These are phyloP conservation scores for Rhododendron griersonianum DNA, from an alignment of 148 eudicot species.

Conservation along the genomic window DNA sequence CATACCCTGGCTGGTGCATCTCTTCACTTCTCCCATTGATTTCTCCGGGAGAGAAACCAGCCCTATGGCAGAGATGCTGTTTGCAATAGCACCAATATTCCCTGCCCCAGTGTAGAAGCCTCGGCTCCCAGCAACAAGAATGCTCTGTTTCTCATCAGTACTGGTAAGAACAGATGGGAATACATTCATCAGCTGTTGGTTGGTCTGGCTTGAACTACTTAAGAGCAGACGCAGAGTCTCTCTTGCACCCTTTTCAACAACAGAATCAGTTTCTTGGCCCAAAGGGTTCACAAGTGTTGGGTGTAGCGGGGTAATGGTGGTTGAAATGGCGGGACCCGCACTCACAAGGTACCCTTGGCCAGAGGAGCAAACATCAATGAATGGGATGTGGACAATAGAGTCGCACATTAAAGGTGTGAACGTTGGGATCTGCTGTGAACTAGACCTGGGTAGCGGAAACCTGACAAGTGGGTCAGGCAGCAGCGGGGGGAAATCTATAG, in stretches of 20 bases:
- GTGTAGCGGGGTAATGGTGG: conserved; percentile 51
- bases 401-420: conserved; percentile 86
- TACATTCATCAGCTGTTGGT: conserved; percentile 38
- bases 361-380: conserved; percentile 80
- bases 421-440: conserved; percentile 58
- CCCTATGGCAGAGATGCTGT: conserved; percentile 44
- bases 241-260: conserved; percentile 68
- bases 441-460: conserved; percentile 45
- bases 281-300: conserved; percentile 50
- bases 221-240: conserved; percentile 80
- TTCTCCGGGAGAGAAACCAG: conserved; percentile 44
- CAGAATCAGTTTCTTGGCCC: conserved; percentile 51
- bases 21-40: conserved; percentile 9
- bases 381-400: conserved; percentile 82
- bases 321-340: conserved; percentile 63
- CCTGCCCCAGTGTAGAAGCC: conserved; percentile 68
- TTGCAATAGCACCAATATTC: conserved; percentile 47
- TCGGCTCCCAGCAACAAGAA: conserved; percentile 56
- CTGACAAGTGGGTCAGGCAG: conserved; percentile 50
- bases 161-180: conserved; percentile 47
- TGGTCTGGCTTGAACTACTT: conserved; percentile 53
- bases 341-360: conserved; percentile 89
- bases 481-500: conserved; percentile 55
- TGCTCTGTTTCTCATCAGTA: conserved; percentile 31
- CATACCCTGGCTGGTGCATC: conserved; percentile 13